Evolutionary conservation across 768 basidiomycete genomes (phyloP).

Genomic region (Paxillus involutus): DNA sequence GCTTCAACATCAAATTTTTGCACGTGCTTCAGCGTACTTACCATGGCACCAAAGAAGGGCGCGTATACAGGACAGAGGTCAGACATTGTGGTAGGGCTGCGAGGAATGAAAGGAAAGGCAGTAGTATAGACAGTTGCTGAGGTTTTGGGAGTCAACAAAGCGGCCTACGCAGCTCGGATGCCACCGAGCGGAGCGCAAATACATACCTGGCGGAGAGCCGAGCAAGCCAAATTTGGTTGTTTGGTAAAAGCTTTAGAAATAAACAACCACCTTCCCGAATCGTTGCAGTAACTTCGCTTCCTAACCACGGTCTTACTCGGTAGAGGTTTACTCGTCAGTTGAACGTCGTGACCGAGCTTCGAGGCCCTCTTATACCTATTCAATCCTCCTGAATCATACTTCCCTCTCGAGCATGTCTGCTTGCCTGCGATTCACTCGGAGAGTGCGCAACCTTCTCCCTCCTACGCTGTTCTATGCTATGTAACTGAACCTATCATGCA

Average conservation of each 20-base stretch:
- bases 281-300: neutral
- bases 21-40: slow-evolving; percentile 35
- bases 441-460: slow-evolving; percentile 37
- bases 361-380: neutral
- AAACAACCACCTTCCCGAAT: slow-evolving; percentile 27
- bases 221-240: slow-evolving; percentile 9
- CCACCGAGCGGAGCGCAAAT: slow-evolving; percentile 25
- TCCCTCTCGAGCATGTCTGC: slow-evolving; percentile 48
- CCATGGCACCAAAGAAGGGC: slow-evolving; percentile 98
- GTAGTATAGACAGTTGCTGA: neutral
- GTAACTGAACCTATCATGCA: slow-evolving; percentile 2
- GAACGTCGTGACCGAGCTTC: neutral
- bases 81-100: slow-evolving; percentile 46
- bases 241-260: slow-evolving; percentile 29
- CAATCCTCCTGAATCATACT: no score
- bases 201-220: slow-evolving; percentile 4
- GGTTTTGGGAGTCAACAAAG: slow-evolving; percentile 11
- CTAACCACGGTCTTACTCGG: neutral
- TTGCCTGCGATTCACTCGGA: slow-evolving; percentile 68
- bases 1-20: slow-evolving; percentile 8
- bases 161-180: slow-evolving; percentile 12
- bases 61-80: slow-evolving; percentile 93
- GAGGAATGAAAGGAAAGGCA: neutral
- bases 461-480: neutral
- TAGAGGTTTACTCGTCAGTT: no score